A percentile compares a stretch with the other conserved stretches of the same genome.
Evolutionary conservation across 768 basidiomycete genomes (phyloP).

Genomic region (Crepidotus variabilis): DNA sequence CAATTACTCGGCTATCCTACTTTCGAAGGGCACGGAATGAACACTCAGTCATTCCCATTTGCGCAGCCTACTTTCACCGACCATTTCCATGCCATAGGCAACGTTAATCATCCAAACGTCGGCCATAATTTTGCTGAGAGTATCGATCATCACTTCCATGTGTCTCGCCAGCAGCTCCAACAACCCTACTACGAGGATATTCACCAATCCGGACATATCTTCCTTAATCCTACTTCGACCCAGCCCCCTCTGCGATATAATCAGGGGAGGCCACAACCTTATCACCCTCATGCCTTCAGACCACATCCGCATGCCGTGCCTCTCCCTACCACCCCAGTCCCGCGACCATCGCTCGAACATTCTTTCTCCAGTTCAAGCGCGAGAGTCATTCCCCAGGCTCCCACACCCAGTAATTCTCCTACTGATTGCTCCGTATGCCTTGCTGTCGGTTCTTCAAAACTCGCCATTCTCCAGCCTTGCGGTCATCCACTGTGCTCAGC

Average conservation of each 20-base stretch:
- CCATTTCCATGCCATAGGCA: slow-evolving; percentile 32
- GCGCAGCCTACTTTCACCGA: slow-evolving; percentile 31
- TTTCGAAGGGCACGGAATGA: slow-evolving; percentile 22
- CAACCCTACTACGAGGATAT: slow-evolving; percentile 18
- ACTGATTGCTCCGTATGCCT: slow-evolving; percentile 66
- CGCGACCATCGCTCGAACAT: slow-evolving; percentile 10
- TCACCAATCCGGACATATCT: slow-evolving; percentile 14
- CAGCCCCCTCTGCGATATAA: slow-evolving; percentile 13
- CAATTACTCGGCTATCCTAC: slow-evolving; percentile 33
- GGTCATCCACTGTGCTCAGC: slow-evolving; percentile 72
- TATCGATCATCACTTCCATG: slow-evolving; percentile 40
- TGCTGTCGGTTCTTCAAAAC: slow-evolving; percentile 31
- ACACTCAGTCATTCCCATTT: slow-evolving; percentile 22
- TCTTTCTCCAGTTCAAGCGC: slow-evolving; percentile 3
- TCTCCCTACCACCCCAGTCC: slow-evolving; percentile 7
- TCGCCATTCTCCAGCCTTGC: slow-evolving; percentile 75
- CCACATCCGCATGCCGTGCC: slow-evolving; percentile 12
- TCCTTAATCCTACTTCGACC: slow-evolving; percentile 12
- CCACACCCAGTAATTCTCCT: slow-evolving; percentile 10
- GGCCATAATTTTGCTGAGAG: slow-evolving; percentile 34
- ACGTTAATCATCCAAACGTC: slow-evolving; percentile 15
- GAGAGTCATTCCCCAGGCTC: background rate
- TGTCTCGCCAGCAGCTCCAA: slow-evolving; percentile 24
- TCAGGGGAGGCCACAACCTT: slow-evolving; percentile 15
- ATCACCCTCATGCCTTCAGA: slow-evolving; percentile 15